A percentile compares a stretch with the other conserved stretches of the same genome.
Evolutionary conservation across 2,329 filamentous ascomycete species (phyloP).

Genomic region (Pseudogymnoascus pannorum): DNA sequence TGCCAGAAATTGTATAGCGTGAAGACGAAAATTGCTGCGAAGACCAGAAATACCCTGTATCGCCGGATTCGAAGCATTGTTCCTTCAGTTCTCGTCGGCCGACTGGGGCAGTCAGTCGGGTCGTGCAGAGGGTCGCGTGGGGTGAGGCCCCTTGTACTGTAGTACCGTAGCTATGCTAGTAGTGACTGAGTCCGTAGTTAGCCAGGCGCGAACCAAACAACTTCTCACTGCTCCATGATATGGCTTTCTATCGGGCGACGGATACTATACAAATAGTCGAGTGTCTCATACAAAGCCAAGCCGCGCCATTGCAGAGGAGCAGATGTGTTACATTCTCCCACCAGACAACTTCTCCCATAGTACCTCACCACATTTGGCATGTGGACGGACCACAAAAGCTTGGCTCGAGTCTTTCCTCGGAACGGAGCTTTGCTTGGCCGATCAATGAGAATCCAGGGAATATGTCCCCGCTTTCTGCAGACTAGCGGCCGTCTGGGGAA

Average conservation of each 20-base stretch:
- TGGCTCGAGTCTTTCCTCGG: background rate
- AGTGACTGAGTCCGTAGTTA: background rate
- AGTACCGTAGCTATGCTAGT: background rate
- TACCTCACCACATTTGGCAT: background rate
- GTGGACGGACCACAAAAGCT: background rate
- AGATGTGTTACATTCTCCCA: background rate
- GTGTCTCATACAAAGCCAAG: background rate
- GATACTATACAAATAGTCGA: background rate
- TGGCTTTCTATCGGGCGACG: background rate
- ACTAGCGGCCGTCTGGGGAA: background rate
- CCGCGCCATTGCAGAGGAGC: background rate
- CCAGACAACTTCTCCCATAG: background rate
- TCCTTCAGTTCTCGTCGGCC: background rate
- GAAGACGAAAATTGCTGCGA: conserved; percentile 47
- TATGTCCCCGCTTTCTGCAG: background rate
- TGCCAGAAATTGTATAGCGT: conserved; percentile 7
- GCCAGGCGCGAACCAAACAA: background rate
- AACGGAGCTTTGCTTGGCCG: conserved; percentile 1
- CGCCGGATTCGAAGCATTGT: conserved; percentile 52
- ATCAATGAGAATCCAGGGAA: background rate
- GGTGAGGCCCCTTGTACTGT: conserved; percentile 1
- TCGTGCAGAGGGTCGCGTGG: background rate
- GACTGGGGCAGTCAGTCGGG: background rate
- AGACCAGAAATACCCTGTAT: conserved; percentile 53
- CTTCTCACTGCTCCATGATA: background rate